A percentile compares a stretch with the other conserved stretches of the same genome.
phyloP scores from a whole-genome alignment of 805 yeast species.

The Ogataea kodamae region DNA sequence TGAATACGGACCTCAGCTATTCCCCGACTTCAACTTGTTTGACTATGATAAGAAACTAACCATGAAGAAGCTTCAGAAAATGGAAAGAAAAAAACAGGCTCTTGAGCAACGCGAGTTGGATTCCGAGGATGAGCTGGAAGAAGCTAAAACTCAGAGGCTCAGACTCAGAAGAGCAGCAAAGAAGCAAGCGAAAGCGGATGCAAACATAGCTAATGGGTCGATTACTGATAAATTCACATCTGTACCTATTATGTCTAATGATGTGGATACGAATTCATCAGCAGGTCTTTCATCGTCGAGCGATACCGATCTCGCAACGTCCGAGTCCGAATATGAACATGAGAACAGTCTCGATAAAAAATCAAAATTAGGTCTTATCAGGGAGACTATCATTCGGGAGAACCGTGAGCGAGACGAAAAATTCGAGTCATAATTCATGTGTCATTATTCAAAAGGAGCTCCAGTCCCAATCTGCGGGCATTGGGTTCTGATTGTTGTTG shows the following conservation, averaged over 20 bases:
- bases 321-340: slow-evolving; percentile 20
- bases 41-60: slow-evolving; percentile 42
- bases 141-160: slow-evolving; percentile 44
- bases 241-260: slow-evolving; percentile 54
- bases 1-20: slow-evolving; percentile 76
- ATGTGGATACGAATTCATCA: slow-evolving; percentile 29
- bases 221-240: slow-evolving; percentile 43
- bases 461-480: slow-evolving; percentile 41
- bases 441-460: slow-evolving; percentile 31
- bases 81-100: slow-evolving; percentile 26
- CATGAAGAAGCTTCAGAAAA: slow-evolving; percentile 28
- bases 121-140: slow-evolving; percentile 48
- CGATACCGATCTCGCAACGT: slow-evolving; percentile 25
- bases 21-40: slow-evolving; percentile 74
- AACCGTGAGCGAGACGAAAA: slow-evolving; percentile 26
- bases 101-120: slow-evolving; percentile 21
- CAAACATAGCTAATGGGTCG: slow-evolving; percentile 17
- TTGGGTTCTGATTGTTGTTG: slow-evolving; percentile 19
- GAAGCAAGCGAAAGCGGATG: slow-evolving; percentile 27
- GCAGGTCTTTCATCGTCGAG: slow-evolving; percentile 31
- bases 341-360: slow-evolving; percentile 7
- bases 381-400: slow-evolving; percentile 30
- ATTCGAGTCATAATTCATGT: slow-evolving; percentile 2
- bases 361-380: slow-evolving; percentile 19
- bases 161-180: slow-evolving; percentile 39